Evolutionary conservation across 2,329 filamentous ascomycete genomes (phyloP).

Genomic region (Aureobasidium uvarum): DNA sequence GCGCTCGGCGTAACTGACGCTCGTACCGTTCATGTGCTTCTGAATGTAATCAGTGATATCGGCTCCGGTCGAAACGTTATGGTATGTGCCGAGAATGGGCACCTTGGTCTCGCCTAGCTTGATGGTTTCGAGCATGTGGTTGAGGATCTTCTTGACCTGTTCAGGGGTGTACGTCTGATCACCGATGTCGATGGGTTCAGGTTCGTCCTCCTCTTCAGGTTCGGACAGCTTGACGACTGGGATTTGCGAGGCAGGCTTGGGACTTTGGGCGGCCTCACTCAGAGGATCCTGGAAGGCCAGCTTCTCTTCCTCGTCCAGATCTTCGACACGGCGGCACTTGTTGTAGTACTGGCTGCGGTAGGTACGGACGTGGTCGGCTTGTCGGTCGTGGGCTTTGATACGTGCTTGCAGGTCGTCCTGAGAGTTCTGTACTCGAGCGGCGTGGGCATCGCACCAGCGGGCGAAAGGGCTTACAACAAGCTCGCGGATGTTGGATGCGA

Average conservation of each 20-base stretch:
- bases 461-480: conserved; percentile 92
- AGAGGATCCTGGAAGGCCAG: conserved; percentile 88
- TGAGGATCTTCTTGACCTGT: conserved; percentile 84
- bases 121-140: conserved; percentile 82
- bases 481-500: conserved; percentile 93
- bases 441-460: conserved; percentile 95
- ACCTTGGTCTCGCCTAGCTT: conserved; percentile 90
- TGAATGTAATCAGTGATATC: conserved; percentile 97
- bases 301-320: conserved; percentile 98
- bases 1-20: conserved; percentile 84
- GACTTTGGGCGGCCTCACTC: conserved; percentile 50
- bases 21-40: conserved; percentile 78
- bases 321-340: conserved; percentile 94
- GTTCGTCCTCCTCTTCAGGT: conserved; percentile 60
- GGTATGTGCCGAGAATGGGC: conserved; percentile 89
- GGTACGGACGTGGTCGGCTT: conserved; percentile 87
- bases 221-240: conserved; percentile 87
- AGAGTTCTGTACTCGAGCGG: conserved; percentile 83
- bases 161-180: conserved; percentile 83
- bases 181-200: conserved; percentile 83
- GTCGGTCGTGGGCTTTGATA: conserved; percentile 90
- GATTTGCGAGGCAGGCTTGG: conserved; percentile 44
- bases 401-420: conserved; percentile 89
- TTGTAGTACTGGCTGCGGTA: conserved; percentile 97
- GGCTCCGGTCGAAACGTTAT: conserved; percentile 85